A percentile compares a stretch with the other conserved stretches of the same genome.
phyloP scores from a whole-genome alignment of 2,329 filamentous ascomycete genomes.

The Talaromyces sp. region DNA sequence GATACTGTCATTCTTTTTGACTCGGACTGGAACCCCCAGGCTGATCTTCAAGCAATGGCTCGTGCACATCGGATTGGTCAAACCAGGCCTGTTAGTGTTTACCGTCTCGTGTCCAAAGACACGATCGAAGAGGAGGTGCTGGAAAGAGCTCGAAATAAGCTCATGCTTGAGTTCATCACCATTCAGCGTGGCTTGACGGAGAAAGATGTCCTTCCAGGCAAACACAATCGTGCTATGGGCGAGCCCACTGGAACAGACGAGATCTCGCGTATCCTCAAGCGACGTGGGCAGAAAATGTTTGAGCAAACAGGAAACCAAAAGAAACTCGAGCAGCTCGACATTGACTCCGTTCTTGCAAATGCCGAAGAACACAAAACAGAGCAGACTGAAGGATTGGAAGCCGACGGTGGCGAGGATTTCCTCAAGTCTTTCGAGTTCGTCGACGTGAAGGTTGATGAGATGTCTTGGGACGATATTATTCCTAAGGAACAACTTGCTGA shows the following conservation, averaged over 20 bases:
- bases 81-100: conserved; percentile 92
- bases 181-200: conserved; percentile 97
- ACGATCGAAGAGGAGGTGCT: conserved; percentile 98
- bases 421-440: conserved; percentile 87
- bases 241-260: conserved; percentile 90
- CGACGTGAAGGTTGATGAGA: conserved; percentile 88
- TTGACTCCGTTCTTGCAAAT: conserved; percentile 94
- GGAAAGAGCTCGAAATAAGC: conserved; percentile 93
- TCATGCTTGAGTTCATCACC: conserved; percentile 93
- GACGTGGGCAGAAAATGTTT: conserved; percentile 98
- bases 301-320: conserved; percentile 96
- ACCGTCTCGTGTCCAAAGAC: conserved; percentile 94
- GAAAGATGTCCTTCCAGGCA: conserved; percentile 78
- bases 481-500: conserved; percentile 86
- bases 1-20: conserved; percentile 98
- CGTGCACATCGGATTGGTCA: conserved; percentile 97
- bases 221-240: conserved; percentile 66
- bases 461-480: conserved; percentile 98
- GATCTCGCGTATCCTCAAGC: conserved; percentile 93
- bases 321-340: conserved; percentile 94
- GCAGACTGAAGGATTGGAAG: conserved; percentile 88
- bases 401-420: conserved; percentile 95
- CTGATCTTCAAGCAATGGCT: conserved; percentile 97
- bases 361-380: conserved; percentile 97
- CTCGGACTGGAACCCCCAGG: conserved; percentile 95